Conservation (phyloP, 495 filamentous ascomycete species). For the Talaromyces liani region DNA sequence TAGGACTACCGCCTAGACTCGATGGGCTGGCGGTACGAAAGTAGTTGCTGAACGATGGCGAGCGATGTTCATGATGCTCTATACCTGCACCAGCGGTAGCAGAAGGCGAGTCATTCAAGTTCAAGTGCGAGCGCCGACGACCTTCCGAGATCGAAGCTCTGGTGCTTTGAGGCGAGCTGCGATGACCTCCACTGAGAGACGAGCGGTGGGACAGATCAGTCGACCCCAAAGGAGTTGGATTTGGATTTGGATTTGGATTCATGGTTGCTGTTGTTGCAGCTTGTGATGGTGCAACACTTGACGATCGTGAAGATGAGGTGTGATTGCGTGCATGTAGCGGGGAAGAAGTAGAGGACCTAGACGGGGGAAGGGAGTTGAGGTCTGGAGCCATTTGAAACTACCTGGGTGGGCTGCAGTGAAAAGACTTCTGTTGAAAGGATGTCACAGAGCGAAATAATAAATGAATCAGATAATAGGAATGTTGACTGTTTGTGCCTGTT, state of each 20-base stretch:
- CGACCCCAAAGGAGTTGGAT: conserved; percentile 29
- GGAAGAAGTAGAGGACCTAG: conserved; percentile 42
- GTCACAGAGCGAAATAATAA: background rate
- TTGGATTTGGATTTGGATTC: background rate
- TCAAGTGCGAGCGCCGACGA: conserved; percentile 63
- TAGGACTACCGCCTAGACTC: conserved; percentile 49
- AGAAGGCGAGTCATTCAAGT: conserved; percentile 55
- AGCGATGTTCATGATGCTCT: conserved; percentile 36
- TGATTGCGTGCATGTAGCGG: conserved; percentile 24
- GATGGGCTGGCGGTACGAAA: conserved; percentile 51
- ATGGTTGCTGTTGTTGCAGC: conserved; percentile 34
- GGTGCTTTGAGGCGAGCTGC: conserved; percentile 47
- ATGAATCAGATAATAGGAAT: background rate
- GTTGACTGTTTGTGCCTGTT: background rate
- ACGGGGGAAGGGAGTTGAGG: conserved; percentile 67
- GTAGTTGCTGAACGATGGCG: conserved; percentile 38
- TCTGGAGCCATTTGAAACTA: conserved; percentile 54
- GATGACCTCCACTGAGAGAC: conserved; percentile 48
- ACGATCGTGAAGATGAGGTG: conserved; percentile 39
- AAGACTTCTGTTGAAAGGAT: background rate
- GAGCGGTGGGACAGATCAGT: conserved; percentile 55
- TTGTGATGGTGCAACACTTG: conserved; percentile 54
- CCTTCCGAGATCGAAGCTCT: conserved; percentile 41
- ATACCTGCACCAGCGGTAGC: conserved; percentile 44
- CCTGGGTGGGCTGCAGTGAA: background rate